A percentile compares a stretch with the other conserved stretches of the same genome.
These are phyloP conservation scores for Marasmius oreades DNA, from an alignment of 1,284 basidiomycete genomes.

Conservation along the genomic window DNA sequence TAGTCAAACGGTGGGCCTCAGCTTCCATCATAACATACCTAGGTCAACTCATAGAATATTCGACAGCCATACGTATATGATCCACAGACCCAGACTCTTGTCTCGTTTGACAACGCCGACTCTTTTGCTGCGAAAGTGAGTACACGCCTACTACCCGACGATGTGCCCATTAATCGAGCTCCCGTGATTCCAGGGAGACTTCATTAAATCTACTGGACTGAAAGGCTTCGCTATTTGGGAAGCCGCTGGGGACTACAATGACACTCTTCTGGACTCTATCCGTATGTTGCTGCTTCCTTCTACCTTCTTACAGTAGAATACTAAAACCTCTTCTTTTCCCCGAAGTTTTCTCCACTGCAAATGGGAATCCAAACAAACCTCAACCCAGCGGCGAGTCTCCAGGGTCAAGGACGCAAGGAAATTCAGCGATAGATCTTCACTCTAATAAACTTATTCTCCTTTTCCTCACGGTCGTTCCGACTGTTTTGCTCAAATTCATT, in stretches of 20 bases:
- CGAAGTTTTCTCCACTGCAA: background rate
- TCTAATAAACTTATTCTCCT: too few species aligned
- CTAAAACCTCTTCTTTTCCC: background rate
- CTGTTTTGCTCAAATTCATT: too few species aligned
- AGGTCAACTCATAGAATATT: conserved; percentile 3
- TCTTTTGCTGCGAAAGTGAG: conserved; percentile 35
- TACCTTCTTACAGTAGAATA: too few species aligned
- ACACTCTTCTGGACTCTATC: conserved; percentile 47
- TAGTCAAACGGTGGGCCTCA: conserved; percentile 58
- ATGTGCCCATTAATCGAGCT: too few species aligned
- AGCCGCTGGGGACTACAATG: conserved; percentile 44
- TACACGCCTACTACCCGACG: background rate
- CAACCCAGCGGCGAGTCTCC: background rate
- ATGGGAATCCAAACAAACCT: background rate
- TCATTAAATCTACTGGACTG: conserved; percentile 37
- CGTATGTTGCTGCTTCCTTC: conserved; percentile 15
- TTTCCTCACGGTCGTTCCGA: too few species aligned
- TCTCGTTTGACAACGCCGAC: conserved; percentile 54
- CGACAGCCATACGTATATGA: conserved; percentile 64
- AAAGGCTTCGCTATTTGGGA: conserved; percentile 58
- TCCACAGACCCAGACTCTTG: conserved; percentile 42
- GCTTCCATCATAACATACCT: background rate
- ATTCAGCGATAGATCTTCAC: background rate
- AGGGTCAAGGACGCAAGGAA: background rate
- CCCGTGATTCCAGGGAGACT: conserved; percentile 22